Percentiles rank a stretch among this genome's conserved stretches.
Conservation (phyloP, 345 rosid genomes). For the Cardamine chenopodiifolia region DNA sequence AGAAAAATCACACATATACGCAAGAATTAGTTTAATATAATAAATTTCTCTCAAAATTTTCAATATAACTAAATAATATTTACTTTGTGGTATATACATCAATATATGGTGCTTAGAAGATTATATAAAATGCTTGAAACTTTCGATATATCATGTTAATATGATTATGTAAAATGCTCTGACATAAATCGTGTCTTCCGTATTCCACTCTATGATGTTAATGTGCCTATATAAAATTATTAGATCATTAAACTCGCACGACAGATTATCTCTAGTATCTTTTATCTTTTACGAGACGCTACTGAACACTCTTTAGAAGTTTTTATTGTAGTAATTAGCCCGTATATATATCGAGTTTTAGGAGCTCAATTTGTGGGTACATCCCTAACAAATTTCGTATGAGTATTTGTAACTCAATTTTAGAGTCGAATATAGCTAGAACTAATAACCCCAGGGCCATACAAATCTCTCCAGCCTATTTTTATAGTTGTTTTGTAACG, state of each 20-base stretch:
- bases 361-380: background rate
- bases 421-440: background rate
- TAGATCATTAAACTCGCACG: background rate
- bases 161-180: background rate
- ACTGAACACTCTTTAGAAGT: background rate
- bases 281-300: background rate
- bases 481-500: background rate
- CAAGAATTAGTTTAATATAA: too few species aligned
- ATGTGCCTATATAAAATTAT: background rate
- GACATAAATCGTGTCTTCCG: too few species aligned
- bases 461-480: background rate
- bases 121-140: too few species aligned
- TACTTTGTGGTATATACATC: too few species aligned
- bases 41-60: too few species aligned
- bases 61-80: too few species aligned
- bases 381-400: background rate
- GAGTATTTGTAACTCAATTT: too few species aligned
- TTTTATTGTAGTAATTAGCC: background rate
- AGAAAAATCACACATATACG: too few species aligned
- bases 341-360: background rate
- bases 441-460: background rate
- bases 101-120: too few species aligned
- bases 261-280: background rate
- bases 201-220: too few species aligned
- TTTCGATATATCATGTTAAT: too few species aligned